Conservation (phyloP, 2,329 filamentous ascomycete genomes). For the Coniochaeta hoffmannii region DNA sequence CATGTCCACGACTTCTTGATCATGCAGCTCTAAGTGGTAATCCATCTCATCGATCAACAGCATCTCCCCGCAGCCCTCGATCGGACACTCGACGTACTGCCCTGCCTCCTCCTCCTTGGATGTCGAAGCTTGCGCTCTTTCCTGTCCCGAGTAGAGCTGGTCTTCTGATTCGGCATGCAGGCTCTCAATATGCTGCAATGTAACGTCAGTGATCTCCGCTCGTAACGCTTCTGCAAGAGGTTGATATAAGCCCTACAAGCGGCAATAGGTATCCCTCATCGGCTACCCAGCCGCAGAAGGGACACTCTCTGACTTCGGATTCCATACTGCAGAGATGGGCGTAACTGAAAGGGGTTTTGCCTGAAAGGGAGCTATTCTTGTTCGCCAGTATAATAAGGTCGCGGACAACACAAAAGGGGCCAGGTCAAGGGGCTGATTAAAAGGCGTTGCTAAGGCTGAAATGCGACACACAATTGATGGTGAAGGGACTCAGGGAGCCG, state of each 20-base stretch:
- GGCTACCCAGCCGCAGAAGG: slow-evolving; percentile 28
- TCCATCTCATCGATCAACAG: slow-evolving; percentile 44
- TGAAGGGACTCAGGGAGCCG: no score
- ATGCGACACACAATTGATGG: no score
- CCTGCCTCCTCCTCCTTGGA: slow-evolving; percentile 19
- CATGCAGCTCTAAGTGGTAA: slow-evolving; percentile 53
- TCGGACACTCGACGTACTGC: slow-evolving; percentile 44
- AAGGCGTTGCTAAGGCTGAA: no score
- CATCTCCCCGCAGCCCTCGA: slow-evolving; percentile 53
- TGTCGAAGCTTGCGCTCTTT: slow-evolving; percentile 8
- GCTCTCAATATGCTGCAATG: slow-evolving; percentile 20
- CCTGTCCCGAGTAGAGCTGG: slow-evolving; percentile 12
- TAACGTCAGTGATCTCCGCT: slow-evolving; percentile 5
- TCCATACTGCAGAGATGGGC: not conserved
- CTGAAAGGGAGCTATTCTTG: not conserved
- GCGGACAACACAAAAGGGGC: not conserved
- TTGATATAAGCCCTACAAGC: slow-evolving; percentile 14
- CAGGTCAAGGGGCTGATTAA: not conserved
- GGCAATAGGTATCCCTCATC: slow-evolving; percentile 22
- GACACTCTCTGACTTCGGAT: slow-evolving; percentile 15
- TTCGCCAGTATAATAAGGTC: not conserved
- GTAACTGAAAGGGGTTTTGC: not conserved
- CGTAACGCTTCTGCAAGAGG: not conserved
- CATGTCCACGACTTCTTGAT: slow-evolving; percentile 36
- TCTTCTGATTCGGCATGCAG: slow-evolving; percentile 19